Evolutionary conservation across 345 rosid genomes (phyloP).

Genomic region (Lumnitzera racemosa): DNA sequence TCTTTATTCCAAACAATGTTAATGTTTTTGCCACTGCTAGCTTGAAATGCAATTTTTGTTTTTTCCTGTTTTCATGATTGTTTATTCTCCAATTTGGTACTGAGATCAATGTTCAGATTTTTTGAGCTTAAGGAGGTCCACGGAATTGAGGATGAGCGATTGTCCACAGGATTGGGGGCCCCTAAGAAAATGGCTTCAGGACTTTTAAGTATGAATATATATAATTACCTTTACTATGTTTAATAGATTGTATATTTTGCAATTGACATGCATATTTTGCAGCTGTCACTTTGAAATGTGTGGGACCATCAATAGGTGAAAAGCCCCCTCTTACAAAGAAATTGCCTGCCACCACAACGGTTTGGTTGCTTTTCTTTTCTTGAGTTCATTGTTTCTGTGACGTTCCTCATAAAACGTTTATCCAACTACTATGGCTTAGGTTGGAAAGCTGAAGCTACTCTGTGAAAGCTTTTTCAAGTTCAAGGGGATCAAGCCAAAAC

Average conservation of each 20-base stretch:
- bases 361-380: conserved; percentile 20
- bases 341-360: conserved; percentile 80
- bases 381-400: neutral
- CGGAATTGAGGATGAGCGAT: conserved; percentile 77
- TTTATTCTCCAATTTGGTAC: conserved; percentile 5
- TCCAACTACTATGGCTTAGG: conserved; percentile 21
- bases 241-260: neutral
- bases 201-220: conserved; percentile 46
- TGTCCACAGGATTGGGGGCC: conserved; percentile 37
- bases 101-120: conserved; percentile 43
- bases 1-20: too few species aligned
- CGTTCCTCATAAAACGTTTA: neutral
- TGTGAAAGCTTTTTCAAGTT: conserved; percentile 79
- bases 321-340: conserved; percentile 63
- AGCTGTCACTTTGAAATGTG: conserved; percentile 78
- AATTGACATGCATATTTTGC: conserved; percentile 21
- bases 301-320: conserved; percentile 84
- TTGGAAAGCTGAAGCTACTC: conserved; percentile 75
- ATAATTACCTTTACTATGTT: neutral
- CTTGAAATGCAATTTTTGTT: neutral
- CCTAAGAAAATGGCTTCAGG: conserved; percentile 85
- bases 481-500: conserved; percentile 41
- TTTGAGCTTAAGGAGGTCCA: conserved; percentile 61
- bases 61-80: neutral
- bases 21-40: too few species aligned